A percentile compares a stretch with the other conserved stretches of the same genome.
These are phyloP conservation scores for Termitomyces bulborhizus DNA, from an alignment of 768 basidiomycete species.

Conservation along the genomic window DNA sequence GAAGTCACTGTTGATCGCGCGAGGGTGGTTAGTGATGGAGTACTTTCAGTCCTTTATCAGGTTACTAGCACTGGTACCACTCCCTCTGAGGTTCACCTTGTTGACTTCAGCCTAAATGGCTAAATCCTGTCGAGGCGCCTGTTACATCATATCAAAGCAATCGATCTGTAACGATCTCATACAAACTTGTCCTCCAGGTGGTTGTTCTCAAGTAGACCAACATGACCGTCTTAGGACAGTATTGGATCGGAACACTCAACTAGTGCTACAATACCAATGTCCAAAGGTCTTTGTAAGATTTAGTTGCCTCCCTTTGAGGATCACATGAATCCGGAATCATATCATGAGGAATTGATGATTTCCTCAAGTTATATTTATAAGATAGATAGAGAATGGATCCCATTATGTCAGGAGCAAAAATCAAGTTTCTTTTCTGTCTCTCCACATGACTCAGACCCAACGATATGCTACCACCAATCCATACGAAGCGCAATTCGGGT, in stretches of 20 bases:
- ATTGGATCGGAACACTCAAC: no score
- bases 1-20: constrained; percentile 40
- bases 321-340: not conserved
- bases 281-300: not conserved
- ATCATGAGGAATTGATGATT: no score
- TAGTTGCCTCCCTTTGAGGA: not conserved
- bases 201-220: not conserved
- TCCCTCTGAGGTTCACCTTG: constrained; percentile 33
- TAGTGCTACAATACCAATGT: not conserved
- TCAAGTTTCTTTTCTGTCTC: no score
- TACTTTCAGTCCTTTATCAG: constrained; percentile 38
- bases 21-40: constrained; percentile 27
- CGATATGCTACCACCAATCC: constrained; percentile 35
- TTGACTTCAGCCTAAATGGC: constrained; percentile 35
- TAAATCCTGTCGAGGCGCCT: constrained; percentile 3
- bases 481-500: constrained; percentile 45
- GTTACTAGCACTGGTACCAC: constrained; percentile 33
- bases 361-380: not conserved
- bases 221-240: not conserved
- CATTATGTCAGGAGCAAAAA: no score
- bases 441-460: constrained; percentile 9
- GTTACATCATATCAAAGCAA: not conserved
- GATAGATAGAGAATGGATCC: not conserved
- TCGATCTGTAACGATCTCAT: not conserved
- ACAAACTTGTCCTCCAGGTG: not conserved